Conservation (phyloP, 1,284 basidiomycete species). For the Wallemia ichthyophaga region DNA sequence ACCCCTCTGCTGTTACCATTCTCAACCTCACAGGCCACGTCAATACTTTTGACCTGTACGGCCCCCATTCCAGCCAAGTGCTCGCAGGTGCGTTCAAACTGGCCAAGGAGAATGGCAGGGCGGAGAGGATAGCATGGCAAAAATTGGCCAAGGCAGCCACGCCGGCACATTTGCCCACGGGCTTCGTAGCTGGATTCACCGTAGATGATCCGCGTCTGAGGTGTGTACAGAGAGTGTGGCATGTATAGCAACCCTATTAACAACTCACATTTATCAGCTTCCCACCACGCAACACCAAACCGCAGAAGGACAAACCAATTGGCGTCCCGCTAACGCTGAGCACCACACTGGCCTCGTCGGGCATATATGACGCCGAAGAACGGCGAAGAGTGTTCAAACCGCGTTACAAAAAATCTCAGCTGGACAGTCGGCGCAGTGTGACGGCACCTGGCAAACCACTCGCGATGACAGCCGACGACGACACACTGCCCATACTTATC, state of each 20-base stretch:
- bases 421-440: slow-evolving; percentile 44
- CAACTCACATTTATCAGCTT: slow-evolving; percentile 23
- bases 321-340: slow-evolving; percentile 26
- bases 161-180: slow-evolving; percentile 32
- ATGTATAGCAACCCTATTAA: not conserved
- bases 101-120: slow-evolving; percentile 17
- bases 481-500: slow-evolving; percentile 47
- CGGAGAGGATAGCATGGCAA: slow-evolving; percentile 25
- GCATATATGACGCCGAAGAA: slow-evolving; percentile 34
- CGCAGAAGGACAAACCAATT: slow-evolving; percentile 14
- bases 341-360: slow-evolving; percentile 26
- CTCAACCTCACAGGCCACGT: slow-evolving; percentile 35
- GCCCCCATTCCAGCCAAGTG: slow-evolving; percentile 46
- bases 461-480: slow-evolving; percentile 33
- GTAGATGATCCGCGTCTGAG: slow-evolving; percentile 50
- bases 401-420: slow-evolving; percentile 43
- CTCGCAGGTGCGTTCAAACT: slow-evolving; percentile 37
- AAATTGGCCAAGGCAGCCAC: slow-evolving; percentile 29
- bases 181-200: slow-evolving; percentile 40
- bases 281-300: slow-evolving; percentile 41
- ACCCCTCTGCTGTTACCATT: slow-evolving; percentile 30
- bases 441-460: slow-evolving; percentile 38
- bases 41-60: slow-evolving; percentile 59
- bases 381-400: slow-evolving; percentile 29
- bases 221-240: slow-evolving; percentile 19